Evolutionary conservation across 108 stramenopile genomes (phyloP).

Genomic region (Cyclotella choctawhatcheeana): DNA sequence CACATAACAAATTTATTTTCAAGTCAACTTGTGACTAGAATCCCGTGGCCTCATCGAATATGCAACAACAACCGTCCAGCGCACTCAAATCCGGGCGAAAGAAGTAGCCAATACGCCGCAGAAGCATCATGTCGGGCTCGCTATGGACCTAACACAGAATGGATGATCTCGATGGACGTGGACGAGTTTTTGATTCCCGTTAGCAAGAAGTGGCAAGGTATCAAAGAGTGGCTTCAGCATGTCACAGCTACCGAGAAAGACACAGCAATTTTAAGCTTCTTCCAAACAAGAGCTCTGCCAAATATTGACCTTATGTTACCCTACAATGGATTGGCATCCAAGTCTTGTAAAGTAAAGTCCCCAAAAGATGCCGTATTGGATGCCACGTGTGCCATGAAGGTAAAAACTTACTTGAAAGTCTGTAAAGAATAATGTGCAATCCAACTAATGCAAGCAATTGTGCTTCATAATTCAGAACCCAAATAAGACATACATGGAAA

Average conservation of each 20-base stretch:
- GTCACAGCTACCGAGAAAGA: conserved; percentile 23
- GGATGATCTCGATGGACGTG: conserved; percentile 81
- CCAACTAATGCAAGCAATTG: not conserved
- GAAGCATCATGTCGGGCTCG: conserved; percentile 76
- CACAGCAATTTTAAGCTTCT: conserved; percentile 61
- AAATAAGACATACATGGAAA: conserved; percentile 39
- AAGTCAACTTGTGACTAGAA: conserved; percentile 54
- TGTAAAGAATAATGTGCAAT: too few species aligned
- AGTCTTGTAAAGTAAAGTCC: conserved; percentile 15
- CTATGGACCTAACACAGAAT: conserved; percentile 71
- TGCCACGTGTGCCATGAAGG: conserved; percentile 42
- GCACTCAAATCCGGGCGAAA: conserved; percentile 74
- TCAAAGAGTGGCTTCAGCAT: conserved; percentile 31
- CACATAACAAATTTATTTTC: conserved; percentile 44
- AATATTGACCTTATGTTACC: conserved; percentile 35
- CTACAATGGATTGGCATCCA: conserved; percentile 21
- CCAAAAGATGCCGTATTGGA: not conserved
- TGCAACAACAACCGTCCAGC: conserved; percentile 83
- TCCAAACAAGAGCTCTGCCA: conserved; percentile 47
- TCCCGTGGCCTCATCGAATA: conserved; percentile 69
- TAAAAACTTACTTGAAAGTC: too few species aligned
- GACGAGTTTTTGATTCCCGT: conserved; percentile 83
- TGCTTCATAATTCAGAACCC: conserved; percentile 8
- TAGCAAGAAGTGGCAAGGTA: conserved; percentile 39
- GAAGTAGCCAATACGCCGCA: conserved; percentile 82